These are phyloP conservation scores for Remersonia thermophila DNA, from an alignment of 2,329 filamentous ascomycete species.

Conservation along the genomic window DNA sequence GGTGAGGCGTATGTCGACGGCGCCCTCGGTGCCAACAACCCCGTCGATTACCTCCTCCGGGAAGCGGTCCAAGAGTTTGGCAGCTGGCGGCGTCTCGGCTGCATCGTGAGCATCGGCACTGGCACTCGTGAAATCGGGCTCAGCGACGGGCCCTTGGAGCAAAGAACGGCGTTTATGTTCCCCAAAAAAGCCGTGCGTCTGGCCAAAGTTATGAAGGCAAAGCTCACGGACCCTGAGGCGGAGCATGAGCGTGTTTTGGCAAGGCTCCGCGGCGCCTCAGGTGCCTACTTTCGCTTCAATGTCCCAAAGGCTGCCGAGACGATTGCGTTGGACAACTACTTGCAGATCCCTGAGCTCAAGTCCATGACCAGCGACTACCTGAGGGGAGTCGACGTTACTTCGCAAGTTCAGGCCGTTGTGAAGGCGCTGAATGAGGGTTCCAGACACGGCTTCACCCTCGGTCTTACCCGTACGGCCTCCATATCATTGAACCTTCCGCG, in stretches of 20 bases:
- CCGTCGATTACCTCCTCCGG: slow-evolving; percentile 18
- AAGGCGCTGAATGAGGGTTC: slow-evolving; percentile 8
- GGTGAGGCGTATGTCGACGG: slow-evolving; percentile 29
- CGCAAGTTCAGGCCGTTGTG: slow-evolving; percentile 15
- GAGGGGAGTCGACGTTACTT: slow-evolving; percentile 2
- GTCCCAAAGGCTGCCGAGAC: slow-evolving; percentile 16
- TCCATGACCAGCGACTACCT: slow-evolving; percentile 18
- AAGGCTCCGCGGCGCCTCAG: slow-evolving; percentile 8
- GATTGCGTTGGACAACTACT: slow-evolving; percentile 18
- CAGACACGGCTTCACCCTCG: slow-evolving; percentile 12
- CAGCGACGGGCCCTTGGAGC: neutral
- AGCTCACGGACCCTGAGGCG: slow-evolving; percentile 15
- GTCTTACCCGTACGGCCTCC: slow-evolving; percentile 12
- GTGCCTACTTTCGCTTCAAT: slow-evolving; percentile 22
- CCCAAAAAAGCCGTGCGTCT: neutral
- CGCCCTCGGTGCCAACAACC: slow-evolving; percentile 32
- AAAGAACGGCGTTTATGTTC: neutral
- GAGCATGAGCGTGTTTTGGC: slow-evolving; percentile 11
- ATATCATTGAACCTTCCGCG: neutral
- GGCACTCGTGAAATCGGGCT: slow-evolving; percentile 14
- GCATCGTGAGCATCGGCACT: slow-evolving; percentile 23
- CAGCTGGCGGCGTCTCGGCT: slow-evolving; percentile 16
- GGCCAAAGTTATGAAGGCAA: slow-evolving; percentile 12
- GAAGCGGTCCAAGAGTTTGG: slow-evolving; percentile 20
- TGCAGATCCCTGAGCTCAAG: slow-evolving; percentile 17